phyloP scores from a whole-genome alignment of 805 yeast species.

The Teunomyces stri region DNA sequence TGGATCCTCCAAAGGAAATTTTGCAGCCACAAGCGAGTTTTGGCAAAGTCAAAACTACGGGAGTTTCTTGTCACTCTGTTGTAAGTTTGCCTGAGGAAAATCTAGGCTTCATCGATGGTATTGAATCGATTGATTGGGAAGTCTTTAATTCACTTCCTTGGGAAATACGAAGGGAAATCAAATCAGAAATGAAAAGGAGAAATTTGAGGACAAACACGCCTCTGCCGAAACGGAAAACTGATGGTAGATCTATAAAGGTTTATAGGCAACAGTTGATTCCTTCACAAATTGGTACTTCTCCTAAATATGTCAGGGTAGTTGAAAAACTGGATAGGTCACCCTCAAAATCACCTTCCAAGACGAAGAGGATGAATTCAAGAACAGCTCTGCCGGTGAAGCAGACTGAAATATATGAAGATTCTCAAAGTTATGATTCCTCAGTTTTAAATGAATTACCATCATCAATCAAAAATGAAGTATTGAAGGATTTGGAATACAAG shows the following conservation, averaged over 20 bases:
- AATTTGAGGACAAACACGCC: slow-evolving; percentile 17
- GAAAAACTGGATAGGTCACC: slow-evolving; percentile 29
- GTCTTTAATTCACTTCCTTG: slow-evolving; percentile 65
- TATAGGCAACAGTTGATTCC: slow-evolving; percentile 40
- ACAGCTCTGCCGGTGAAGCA: slow-evolving; percentile 14
- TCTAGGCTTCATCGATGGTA: background rate
- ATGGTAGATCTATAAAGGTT: slow-evolving; percentile 15
- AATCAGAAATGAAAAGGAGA: slow-evolving; percentile 48
- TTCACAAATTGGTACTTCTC: slow-evolving; percentile 23
- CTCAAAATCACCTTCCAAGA: slow-evolving; percentile 15
- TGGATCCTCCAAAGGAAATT: slow-evolving; percentile 25
- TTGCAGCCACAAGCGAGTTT: slow-evolving; percentile 12
- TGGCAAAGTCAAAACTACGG: slow-evolving; percentile 13
- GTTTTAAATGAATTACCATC: slow-evolving; percentile 40
- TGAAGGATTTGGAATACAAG: slow-evolving; percentile 32
- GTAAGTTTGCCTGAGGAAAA: background rate
- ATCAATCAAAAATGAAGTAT: slow-evolving; percentile 32
- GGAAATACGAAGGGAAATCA: slow-evolving; percentile 63
- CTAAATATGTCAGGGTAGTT: slow-evolving; percentile 30
- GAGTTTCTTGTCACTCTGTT: slow-evolving; percentile 1
- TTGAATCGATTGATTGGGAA: slow-evolving; percentile 56
- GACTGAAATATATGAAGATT: slow-evolving; percentile 15
- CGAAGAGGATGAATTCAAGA: slow-evolving; percentile 8
- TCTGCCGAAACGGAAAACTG: slow-evolving; percentile 1
- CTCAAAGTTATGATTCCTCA: slow-evolving; percentile 33